These are phyloP conservation scores for Neckera pumila DNA, from an alignment of 225 moss, liverwort and hornwort genomes.

Conservation along the genomic window DNA sequence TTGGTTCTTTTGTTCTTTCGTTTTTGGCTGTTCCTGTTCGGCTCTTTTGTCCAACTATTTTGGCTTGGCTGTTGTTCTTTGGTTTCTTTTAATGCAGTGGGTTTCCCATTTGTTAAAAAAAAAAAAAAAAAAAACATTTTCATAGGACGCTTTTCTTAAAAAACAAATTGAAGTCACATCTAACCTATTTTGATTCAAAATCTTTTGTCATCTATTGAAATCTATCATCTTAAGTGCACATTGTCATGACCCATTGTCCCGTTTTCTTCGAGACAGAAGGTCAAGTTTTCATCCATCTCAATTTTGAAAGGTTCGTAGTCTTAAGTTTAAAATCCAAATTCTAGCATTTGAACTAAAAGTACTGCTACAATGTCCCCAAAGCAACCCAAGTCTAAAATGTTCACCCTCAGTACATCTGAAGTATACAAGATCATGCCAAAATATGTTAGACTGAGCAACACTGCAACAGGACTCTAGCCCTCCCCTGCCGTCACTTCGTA, in stretches of 20 bases:
- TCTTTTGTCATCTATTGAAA: neutral
- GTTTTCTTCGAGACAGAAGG: rapidly evolving
- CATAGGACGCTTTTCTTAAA: rapidly evolving
- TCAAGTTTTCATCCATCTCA: neutral
- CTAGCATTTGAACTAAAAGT: neutral
- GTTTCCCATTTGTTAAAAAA: too few relatives aligned
- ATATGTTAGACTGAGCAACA: neutral
- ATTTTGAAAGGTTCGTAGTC: neutral
- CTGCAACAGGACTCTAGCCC: neutral
- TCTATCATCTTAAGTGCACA: neutral
- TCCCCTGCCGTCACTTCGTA: neutral
- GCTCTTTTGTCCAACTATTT: too few relatives aligned
- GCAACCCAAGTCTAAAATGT: neutral
- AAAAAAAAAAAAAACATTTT: too few relatives aligned
- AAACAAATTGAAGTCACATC: neutral
- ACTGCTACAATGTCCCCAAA: neutral
- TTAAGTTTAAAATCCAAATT: neutral
- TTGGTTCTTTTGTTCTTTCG: too few relatives aligned
- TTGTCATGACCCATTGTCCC: neutral
- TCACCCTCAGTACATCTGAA: neutral
- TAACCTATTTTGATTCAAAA: neutral
- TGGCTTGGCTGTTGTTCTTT: too few relatives aligned
- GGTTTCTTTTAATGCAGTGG: too few relatives aligned
- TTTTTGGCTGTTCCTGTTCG: too few relatives aligned
- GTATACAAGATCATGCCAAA: neutral